phyloP scores from a whole-genome alignment of 352 stramenopile species.

The Globisporangium alternatum region DNA sequence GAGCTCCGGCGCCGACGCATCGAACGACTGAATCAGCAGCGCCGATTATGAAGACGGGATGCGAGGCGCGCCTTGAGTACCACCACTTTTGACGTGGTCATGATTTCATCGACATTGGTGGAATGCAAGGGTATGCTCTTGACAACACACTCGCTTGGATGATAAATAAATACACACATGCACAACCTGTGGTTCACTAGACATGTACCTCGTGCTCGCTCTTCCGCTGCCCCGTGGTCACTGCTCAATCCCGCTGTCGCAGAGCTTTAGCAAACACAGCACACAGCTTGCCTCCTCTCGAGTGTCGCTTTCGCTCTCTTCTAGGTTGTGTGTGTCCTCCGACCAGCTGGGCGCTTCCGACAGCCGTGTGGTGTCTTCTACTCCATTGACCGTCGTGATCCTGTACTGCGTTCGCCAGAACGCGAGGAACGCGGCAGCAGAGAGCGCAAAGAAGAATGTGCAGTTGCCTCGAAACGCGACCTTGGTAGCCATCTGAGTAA shows the following conservation, averaged over 20 bases:
- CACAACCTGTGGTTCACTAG: background rate
- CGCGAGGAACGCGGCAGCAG: constrained; percentile 20
- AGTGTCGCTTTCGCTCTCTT: background rate
- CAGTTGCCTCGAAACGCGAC: constrained; percentile 35
- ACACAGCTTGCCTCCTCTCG: constrained; percentile 15
- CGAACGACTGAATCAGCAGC: constrained; percentile 17
- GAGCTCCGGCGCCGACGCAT: constrained; percentile 31
- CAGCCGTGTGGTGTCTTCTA: background rate
- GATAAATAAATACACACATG: background rate
- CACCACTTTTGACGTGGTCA: no score
- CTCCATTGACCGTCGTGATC: constrained; percentile 22
- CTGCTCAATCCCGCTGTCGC: constrained; percentile 1
- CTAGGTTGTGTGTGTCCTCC: background rate
- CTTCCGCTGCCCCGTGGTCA: background rate
- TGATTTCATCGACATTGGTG: no score
- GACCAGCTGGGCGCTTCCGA: background rate
- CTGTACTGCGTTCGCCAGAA: constrained; percentile 47
- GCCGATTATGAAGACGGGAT: background rate
- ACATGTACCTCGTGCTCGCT: background rate
- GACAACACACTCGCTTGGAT: background rate
- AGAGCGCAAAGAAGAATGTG: constrained; percentile 22
- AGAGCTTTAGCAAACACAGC: constrained; percentile 34
- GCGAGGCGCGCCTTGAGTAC: background rate
- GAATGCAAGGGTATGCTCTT: background rate
- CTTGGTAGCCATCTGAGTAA: constrained; percentile 10